phyloP scores from a whole-genome alignment of 2,329 filamentous ascomycete genomes.

The Blumeria graminis region DNA sequence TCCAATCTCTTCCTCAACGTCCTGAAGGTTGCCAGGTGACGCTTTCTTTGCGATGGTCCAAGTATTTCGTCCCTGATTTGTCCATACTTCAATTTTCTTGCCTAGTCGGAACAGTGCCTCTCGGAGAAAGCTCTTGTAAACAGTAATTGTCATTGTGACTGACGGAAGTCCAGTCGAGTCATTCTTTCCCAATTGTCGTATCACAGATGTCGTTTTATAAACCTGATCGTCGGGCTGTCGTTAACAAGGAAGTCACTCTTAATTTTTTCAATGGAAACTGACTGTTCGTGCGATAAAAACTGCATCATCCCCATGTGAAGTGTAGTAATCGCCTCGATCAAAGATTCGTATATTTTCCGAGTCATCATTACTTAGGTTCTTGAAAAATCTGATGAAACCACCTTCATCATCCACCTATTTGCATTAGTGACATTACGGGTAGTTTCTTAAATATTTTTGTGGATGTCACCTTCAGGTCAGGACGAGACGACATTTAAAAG shows the following conservation, averaged over 20 bases:
- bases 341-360: constrained; percentile 71
- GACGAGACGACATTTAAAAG: constrained; percentile 40
- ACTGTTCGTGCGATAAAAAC: constrained; percentile 60
- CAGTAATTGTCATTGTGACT: constrained; percentile 84
- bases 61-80: constrained; percentile 54
- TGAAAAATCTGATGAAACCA: constrained; percentile 92
- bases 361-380: constrained; percentile 47
- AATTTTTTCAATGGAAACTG: constrained; percentile 8
- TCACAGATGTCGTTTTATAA: constrained; percentile 92
- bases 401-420: constrained; percentile 76
- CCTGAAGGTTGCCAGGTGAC: constrained; percentile 86
- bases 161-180: constrained; percentile 71
- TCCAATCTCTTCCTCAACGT: constrained; percentile 87
- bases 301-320: constrained; percentile 71
- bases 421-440: constrained; percentile 4
- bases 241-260: not conserved
- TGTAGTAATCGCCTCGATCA: constrained; percentile 86
- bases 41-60: constrained; percentile 87
- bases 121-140: constrained; percentile 84
- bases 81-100: constrained; percentile 80
- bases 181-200: constrained; percentile 67
- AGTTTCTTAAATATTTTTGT: not conserved
- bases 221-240: constrained; percentile 25
- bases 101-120: constrained; percentile 82
- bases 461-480: constrained; percentile 38